Base-by-base conservation (phyloP, 345 rosid genomes). In the Hibiscus trionum region DNA sequence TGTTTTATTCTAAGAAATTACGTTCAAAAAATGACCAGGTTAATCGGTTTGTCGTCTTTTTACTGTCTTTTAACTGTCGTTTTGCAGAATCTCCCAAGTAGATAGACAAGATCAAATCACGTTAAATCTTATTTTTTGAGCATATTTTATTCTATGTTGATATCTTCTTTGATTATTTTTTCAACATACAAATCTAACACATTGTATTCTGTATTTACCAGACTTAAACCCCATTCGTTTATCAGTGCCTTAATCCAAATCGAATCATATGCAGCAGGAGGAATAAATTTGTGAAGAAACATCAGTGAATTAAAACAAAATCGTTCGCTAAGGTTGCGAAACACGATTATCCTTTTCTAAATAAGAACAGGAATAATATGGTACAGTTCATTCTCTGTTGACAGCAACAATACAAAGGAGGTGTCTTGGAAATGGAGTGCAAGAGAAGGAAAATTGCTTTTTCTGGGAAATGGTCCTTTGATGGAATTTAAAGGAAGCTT, bases 371-470 rank as follows among this genome's bases (percentile, higher is more conserved):
- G 55, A 27, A 49, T 24, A 27, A 8, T 14, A 11, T 15, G 47
- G 59, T 52, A 7, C 31, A 9, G 19, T 27, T 68, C 27, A 26
- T 47, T 58, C 67, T 80, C 71, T 27, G 37, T 46, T 62, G 60
- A 46, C 5, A 47, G 31, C 44, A 59, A 27, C 75, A 61, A 19
- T 35, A 53, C 58, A 26, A n/a, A 56, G 60, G 70, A 70, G 26
- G 35, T 29, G 33, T 29, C 49, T 63, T 19, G 55, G 49, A 66
- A 71, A 61, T 74, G 49, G 79, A 78, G 84, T 78, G 72, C 56
- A 57, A 63, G 14, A 8, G 66, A 81, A 79, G 84, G 82, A 75
- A 79, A 52, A 47, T 24, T 24, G 47, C 74, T 61, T 59, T 16
- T 50, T 50, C 15, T 15, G 3, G 9, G 7, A 14, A 14, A 80